Evolutionary conservation across 306 rosid species (phyloP).

Genomic region (Rosa rugosa): DNA sequence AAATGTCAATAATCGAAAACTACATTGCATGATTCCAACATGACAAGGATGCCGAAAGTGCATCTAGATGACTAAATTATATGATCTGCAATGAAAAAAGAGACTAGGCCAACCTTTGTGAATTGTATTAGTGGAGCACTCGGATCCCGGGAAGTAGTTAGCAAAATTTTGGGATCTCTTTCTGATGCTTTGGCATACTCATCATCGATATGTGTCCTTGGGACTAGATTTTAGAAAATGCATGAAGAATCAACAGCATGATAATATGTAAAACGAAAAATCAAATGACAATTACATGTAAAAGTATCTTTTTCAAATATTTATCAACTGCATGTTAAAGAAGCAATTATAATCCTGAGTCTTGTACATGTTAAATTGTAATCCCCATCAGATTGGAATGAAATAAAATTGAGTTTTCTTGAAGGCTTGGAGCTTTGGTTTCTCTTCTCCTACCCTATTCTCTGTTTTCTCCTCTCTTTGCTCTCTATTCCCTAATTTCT

Average conservation of each 20-base stretch:
- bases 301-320: background rate
- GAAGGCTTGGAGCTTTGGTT: background rate
- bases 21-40: background rate
- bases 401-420: background rate
- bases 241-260: background rate
- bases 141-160: constrained; percentile 89
- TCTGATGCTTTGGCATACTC: constrained; percentile 84
- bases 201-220: constrained; percentile 76
- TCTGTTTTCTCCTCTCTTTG: background rate
- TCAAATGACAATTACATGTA: background rate
- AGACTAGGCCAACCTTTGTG: constrained; percentile 64
- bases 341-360: background rate
- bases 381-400: background rate
- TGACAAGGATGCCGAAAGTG: background rate
- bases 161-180: constrained; percentile 77
- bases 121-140: constrained; percentile 88
- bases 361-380: background rate
- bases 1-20: background rate
- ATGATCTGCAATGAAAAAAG: background rate
- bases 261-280: background rate
- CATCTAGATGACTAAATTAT: background rate
- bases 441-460: background rate
- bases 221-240: constrained; percentile 45
- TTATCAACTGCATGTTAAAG: background rate
- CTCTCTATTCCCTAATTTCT: too few species aligned